These are phyloP conservation scores for Podila epicladia DNA, from an alignment of 192 early-diverging fungal genomes.

Conservation along the genomic window DNA sequence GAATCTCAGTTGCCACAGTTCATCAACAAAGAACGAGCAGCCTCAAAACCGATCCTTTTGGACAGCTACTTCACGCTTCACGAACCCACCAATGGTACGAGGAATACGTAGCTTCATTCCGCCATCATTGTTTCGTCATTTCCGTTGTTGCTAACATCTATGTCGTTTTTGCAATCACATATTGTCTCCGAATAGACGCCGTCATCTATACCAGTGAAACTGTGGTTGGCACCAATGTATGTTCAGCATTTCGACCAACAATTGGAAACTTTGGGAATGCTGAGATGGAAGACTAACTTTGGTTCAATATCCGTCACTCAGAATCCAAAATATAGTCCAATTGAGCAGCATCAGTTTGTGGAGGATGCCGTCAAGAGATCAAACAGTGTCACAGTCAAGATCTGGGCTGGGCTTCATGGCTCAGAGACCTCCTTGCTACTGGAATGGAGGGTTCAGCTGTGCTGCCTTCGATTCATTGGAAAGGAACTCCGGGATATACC, in stretches of 20 bases:
- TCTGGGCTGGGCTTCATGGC: conserved; percentile 32
- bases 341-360: conserved; percentile 33
- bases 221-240: conserved; percentile 36
- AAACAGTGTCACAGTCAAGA: conserved; percentile 16
- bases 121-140: not conserved
- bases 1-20: conserved; percentile 18
- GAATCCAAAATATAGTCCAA: conserved; percentile 41
- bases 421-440: conserved; percentile 39
- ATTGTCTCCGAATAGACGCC: conserved; percentile 12
- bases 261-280: no score
- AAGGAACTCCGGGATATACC: conserved; percentile 52
- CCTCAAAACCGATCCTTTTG: conserved; percentile 35
- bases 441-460: conserved; percentile 62
- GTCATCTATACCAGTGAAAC: conserved; percentile 54
- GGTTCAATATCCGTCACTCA: not conserved
- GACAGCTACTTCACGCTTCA: conserved; percentile 57
- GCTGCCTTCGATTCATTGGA: conserved; percentile 51
- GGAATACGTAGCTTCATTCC: not conserved
- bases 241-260: not conserved
- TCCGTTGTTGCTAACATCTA: not conserved
- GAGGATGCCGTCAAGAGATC: conserved; percentile 18
- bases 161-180: not conserved
- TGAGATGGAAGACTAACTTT: no score
- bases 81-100: conserved; percentile 32
- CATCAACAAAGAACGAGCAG: not conserved